phyloP scores from a whole-genome alignment of 148 eudicot genomes.

The Cornus controversa region DNA sequence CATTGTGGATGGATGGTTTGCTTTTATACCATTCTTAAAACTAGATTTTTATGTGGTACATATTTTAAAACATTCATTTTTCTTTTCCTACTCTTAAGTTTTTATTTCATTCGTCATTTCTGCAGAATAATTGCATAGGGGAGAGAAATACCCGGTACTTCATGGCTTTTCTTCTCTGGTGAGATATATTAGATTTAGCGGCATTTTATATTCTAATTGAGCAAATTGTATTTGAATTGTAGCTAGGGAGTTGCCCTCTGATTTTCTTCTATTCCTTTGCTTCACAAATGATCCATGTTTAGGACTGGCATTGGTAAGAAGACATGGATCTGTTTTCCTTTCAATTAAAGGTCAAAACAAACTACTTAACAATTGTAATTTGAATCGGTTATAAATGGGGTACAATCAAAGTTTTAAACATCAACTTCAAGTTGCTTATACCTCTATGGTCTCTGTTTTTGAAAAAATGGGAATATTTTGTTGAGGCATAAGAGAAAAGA shows the following conservation, averaged over 20 bases:
- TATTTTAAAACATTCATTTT: slow-evolving; percentile 4
- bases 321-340: neutral
- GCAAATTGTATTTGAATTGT: too few relatives aligned
- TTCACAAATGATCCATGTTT: neutral
- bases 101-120: slow-evolving; percentile 14
- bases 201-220: too few relatives aligned
- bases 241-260: neutral
- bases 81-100: neutral
- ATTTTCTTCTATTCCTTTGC: neutral
- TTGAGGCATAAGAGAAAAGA: too few relatives aligned
- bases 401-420: too few relatives aligned
- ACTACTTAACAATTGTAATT: too few relatives aligned
- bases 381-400: neutral
- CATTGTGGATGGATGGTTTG: slow-evolving; percentile 99
- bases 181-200: slow-evolving; percentile 30
- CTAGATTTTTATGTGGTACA: neutral
- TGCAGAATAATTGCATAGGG: slow-evolving; percentile 98
- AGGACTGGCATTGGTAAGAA: neutral
- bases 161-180: slow-evolving; percentile 91
- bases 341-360: neutral
- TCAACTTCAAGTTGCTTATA: neutral
- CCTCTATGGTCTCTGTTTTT: neutral
- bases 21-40: neutral
- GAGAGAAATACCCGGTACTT: slow-evolving; percentile 90
- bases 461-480: neutral